These are phyloP conservation scores for Silene conica DNA, from an alignment of 148 eudicot species.

Conservation along the genomic window DNA sequence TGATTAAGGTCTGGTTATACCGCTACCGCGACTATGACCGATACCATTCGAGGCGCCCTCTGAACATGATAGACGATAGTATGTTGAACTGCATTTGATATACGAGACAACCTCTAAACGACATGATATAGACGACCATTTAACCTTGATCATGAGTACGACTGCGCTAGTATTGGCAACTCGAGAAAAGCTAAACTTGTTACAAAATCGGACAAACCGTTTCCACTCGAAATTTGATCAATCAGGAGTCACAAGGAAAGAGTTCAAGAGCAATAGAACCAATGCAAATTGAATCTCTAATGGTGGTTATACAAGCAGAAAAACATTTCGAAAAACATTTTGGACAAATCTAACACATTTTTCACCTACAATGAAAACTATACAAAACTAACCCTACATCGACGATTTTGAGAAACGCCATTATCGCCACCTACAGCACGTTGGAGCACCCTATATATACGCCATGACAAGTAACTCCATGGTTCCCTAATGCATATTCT, in stretches of 20 bases:
- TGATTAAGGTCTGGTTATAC: no score
- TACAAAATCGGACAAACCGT: neutral
- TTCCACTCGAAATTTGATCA: no score
- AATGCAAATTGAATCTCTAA: neutral
- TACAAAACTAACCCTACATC: constrained; percentile 14
- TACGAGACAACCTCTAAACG: no score
- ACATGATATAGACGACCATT: no score
- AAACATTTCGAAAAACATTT: neutral
- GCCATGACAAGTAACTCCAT: constrained; percentile 7
- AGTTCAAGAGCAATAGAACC: neutral
- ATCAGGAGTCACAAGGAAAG: no score
- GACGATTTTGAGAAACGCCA: neutral
- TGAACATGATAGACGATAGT: no score
- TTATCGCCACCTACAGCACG: constrained; percentile 5
- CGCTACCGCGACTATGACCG: no score
- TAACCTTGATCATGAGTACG: no score
- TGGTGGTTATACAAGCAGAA: neutral
- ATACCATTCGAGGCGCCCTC: no score
- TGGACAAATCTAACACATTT: constrained; percentile 1
- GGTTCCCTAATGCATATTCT: constrained; percentile 12
- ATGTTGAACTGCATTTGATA: no score
- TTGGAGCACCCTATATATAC: constrained; percentile 16
- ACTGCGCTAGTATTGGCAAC: neutral
- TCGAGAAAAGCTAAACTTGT: neutral
- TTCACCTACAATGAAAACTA: constrained; percentile 17